phyloP scores from a whole-genome alignment of 1,139 yeast species.

The Lodderomyces jiufengensis region DNA sequence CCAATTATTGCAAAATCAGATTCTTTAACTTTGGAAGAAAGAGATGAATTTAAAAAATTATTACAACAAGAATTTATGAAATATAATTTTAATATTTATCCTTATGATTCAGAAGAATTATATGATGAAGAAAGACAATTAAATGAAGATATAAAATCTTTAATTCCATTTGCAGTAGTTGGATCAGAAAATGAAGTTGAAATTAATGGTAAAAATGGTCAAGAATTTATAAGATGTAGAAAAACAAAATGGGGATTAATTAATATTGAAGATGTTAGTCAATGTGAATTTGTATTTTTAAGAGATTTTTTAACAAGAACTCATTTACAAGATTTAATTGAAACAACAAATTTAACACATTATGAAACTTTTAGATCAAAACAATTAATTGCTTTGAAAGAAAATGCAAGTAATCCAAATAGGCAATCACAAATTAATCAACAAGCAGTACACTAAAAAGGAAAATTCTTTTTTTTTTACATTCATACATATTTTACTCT shows the following conservation, averaged over 20 bases:
- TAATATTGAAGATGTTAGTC: slow-evolving; percentile 89
- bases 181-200: slow-evolving; percentile 84
- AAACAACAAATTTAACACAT: slow-evolving; percentile 83
- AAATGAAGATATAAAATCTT: slow-evolving; percentile 71
- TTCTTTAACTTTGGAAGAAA: slow-evolving; percentile 81
- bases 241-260: slow-evolving; percentile 91
- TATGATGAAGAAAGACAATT: slow-evolving; percentile 78
- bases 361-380: slow-evolving; percentile 92
- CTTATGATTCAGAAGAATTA: slow-evolving; percentile 74
- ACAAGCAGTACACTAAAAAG: slow-evolving; percentile 5
- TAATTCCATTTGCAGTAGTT: slow-evolving; percentile 90
- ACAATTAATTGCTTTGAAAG: slow-evolving; percentile 91
- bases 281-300: slow-evolving; percentile 91
- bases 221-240: slow-evolving; percentile 83
- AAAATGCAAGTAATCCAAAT: slow-evolving; percentile 53
- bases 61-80: slow-evolving; percentile 75
- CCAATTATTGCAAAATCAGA: slow-evolving; percentile 88
- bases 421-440: slow-evolving; percentile 4
- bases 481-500: background rate
- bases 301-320: slow-evolving; percentile 94
- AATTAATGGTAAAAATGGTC: slow-evolving; percentile 41
- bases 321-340: slow-evolving; percentile 93
- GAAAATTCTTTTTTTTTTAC: no score
- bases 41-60: slow-evolving; percentile 68
- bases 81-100: slow-evolving; percentile 78